phyloP scores from a whole-genome alignment of 371 early-diverging fungal genomes.

The Rhizopus sp. region DNA sequence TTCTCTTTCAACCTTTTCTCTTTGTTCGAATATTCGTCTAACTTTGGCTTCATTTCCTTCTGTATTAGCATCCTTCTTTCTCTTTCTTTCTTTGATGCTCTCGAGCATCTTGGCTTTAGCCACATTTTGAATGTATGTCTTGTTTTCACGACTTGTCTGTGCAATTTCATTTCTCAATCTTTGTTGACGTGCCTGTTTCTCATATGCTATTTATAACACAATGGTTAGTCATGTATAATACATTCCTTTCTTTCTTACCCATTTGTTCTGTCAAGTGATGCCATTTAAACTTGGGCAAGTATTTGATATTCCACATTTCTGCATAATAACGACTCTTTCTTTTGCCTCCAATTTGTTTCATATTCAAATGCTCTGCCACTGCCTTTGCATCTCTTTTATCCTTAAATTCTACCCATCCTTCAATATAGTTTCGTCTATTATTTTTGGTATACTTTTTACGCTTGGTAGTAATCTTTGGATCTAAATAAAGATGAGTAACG shows the following conservation, averaged over 20 bases:
- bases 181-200: conserved; percentile 82
- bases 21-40: conserved; percentile 67
- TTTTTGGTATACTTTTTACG: conserved; percentile 74
- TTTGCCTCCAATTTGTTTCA: conserved; percentile 82
- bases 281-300: conserved; percentile 97
- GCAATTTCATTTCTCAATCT: conserved; percentile 82
- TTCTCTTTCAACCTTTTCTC: conserved; percentile 47
- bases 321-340: conserved; percentile 83
- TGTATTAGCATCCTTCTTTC: conserved; percentile 34
- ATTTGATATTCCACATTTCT: conserved; percentile 96
- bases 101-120: conserved; percentile 83
- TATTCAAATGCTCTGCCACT: conserved; percentile 79
- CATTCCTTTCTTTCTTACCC: conserved; percentile 44
- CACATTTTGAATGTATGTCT: conserved; percentile 83
- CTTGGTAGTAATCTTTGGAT: conserved; percentile 55
- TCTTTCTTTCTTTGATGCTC: conserved; percentile 72
- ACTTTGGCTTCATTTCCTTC: conserved; percentile 36
- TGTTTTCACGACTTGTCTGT: conserved; percentile 84
- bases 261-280: conserved; percentile 91
- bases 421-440: conserved; percentile 81
- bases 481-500: conserved; percentile 23
- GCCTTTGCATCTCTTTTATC: conserved; percentile 87
- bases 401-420: conserved; percentile 97
- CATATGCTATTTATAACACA: conserved; percentile 60
- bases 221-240: background rate